phyloP scores from a whole-genome alignment of 179 eudicot species.

The Amaranthus tricolor region DNA sequence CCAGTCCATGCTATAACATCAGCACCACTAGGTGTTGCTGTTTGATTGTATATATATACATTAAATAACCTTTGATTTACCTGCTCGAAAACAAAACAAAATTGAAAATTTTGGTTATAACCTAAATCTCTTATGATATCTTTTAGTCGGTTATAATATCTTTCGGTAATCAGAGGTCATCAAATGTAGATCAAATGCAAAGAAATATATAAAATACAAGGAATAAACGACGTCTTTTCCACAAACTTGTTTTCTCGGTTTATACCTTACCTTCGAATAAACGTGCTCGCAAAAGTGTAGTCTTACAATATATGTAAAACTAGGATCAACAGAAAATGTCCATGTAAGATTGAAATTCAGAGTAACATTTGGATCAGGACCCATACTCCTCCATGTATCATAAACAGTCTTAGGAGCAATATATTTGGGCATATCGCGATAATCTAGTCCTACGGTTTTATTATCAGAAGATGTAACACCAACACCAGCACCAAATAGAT shows the following conservation, averaged over 20 bases:
- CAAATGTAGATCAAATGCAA: too few species aligned
- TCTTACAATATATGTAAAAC: slow-evolving; percentile 62
- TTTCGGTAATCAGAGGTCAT: too few species aligned
- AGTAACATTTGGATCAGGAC: slow-evolving; percentile 58
- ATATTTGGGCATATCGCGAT: slow-evolving; percentile 32
- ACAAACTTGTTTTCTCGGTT: too few species aligned
- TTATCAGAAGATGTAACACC: slow-evolving; percentile 48
- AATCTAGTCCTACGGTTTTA: slow-evolving; percentile 34
- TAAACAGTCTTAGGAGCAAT: slow-evolving; percentile 73
- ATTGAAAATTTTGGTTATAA: too few species aligned
- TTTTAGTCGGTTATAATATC: too few species aligned
- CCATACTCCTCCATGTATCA: slow-evolving; percentile 63
- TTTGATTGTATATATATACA: slow-evolving; percentile 61
- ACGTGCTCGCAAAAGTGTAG: slow-evolving; percentile 73
- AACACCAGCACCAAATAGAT: slow-evolving; percentile 40
- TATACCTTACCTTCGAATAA: slow-evolving; percentile 14
- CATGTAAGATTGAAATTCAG: slow-evolving; percentile 65
- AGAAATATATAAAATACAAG: too few species aligned
- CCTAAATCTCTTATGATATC: too few species aligned
- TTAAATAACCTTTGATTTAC: slow-evolving; percentile 58
- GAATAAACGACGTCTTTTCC: too few species aligned
- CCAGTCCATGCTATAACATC: slow-evolving; percentile 66
- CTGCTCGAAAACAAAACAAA: too few species aligned
- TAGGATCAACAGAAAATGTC: slow-evolving; percentile 59
- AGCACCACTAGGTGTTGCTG: slow-evolving; percentile 40